Evolutionary conservation across 495 filamentous ascomycete genomes (phyloP).

Genomic region (Podospora appendiculata): DNA sequence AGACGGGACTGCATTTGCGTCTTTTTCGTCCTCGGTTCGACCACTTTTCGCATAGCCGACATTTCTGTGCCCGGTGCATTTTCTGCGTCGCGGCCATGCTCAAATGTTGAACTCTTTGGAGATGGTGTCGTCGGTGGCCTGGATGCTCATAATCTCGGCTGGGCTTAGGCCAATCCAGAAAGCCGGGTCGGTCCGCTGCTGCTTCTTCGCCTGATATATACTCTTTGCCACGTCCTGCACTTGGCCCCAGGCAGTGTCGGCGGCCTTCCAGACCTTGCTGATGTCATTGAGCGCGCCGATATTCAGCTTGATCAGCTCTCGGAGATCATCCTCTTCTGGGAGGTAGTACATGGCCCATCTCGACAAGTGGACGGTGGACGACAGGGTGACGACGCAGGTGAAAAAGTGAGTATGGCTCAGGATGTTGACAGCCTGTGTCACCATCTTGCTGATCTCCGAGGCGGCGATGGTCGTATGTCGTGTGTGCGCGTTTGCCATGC

Average conservation of each 20-base stretch:
- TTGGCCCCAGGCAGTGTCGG: slow-evolving; percentile 62
- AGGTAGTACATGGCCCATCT: slow-evolving; percentile 50
- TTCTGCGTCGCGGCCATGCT: too few relatives aligned
- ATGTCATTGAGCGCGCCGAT: slow-evolving; percentile 75
- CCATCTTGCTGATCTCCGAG: slow-evolving; percentile 66
- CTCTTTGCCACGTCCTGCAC: slow-evolving; percentile 65
- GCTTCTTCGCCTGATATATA: slow-evolving; percentile 50
- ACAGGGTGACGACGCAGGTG: slow-evolving; percentile 72
- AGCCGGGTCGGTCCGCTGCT: slow-evolving; percentile 39
- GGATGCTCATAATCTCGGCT: slow-evolving; percentile 47
- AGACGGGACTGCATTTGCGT: too few relatives aligned
- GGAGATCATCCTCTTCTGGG: slow-evolving; percentile 61
- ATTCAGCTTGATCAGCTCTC: slow-evolving; percentile 71
- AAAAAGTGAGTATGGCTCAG: slow-evolving; percentile 81
- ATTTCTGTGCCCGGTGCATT: background rate
- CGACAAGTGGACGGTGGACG: slow-evolving; percentile 53
- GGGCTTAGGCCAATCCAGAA: slow-evolving; percentile 47
- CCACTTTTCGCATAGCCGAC: background rate
- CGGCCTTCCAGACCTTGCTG: slow-evolving; percentile 69
- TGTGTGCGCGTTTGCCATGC: slow-evolving; percentile 62
- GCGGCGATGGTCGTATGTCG: slow-evolving; percentile 74
- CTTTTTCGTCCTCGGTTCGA: too few relatives aligned
- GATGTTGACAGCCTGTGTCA: slow-evolving; percentile 66
- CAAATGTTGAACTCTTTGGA: slow-evolving; percentile 40
- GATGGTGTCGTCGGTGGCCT: slow-evolving; percentile 45